phyloP scores from a whole-genome alignment of 2,329 filamentous ascomycete species.

The Decorospora gaudefroyi region DNA sequence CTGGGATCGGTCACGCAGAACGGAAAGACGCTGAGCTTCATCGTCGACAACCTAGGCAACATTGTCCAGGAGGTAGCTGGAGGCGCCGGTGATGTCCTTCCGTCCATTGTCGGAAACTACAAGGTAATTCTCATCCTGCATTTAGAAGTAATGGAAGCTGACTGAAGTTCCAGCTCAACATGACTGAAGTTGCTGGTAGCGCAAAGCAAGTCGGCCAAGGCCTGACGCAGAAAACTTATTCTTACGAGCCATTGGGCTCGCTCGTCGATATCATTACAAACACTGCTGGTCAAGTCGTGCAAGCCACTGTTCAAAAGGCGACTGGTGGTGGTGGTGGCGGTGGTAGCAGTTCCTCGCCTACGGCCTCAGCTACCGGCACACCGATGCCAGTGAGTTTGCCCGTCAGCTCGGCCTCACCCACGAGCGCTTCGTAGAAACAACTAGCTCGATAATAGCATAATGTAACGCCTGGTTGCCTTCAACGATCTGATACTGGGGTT shows the following conservation, averaged over 20 bases:
- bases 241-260: slow-evolving; percentile 56
- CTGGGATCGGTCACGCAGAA: slow-evolving; percentile 64
- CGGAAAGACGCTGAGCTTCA: slow-evolving; percentile 58
- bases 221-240: slow-evolving; percentile 58
- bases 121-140: slow-evolving; percentile 27
- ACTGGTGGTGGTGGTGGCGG: slow-evolving; percentile 23
- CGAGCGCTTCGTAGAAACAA: slow-evolving; percentile 19
- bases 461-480: too few species aligned
- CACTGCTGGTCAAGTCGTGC: slow-evolving; percentile 59
- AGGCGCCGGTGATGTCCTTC: slow-evolving; percentile 52
- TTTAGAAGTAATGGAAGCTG: neutral
- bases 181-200: slow-evolving; percentile 57
- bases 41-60: slow-evolving; percentile 66
- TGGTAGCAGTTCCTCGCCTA: slow-evolving; percentile 8
- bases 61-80: slow-evolving; percentile 64
- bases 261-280: slow-evolving; percentile 63
- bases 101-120: slow-evolving; percentile 63
- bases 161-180: slow-evolving; percentile 50
- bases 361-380: slow-evolving; percentile 28
- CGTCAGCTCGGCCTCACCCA: slow-evolving; percentile 34
- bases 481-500: too few species aligned
- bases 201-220: slow-evolving; percentile 46
- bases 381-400: slow-evolving; percentile 41
- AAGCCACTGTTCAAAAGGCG: slow-evolving; percentile 52
- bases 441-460: slow-evolving; percentile 11